A percentile compares a stretch with the other conserved stretches of the same genome.
These are phyloP conservation scores for Pythium guiyangense DNA, from an alignment of 352 stramenopile genomes.

Conservation along the genomic window DNA sequence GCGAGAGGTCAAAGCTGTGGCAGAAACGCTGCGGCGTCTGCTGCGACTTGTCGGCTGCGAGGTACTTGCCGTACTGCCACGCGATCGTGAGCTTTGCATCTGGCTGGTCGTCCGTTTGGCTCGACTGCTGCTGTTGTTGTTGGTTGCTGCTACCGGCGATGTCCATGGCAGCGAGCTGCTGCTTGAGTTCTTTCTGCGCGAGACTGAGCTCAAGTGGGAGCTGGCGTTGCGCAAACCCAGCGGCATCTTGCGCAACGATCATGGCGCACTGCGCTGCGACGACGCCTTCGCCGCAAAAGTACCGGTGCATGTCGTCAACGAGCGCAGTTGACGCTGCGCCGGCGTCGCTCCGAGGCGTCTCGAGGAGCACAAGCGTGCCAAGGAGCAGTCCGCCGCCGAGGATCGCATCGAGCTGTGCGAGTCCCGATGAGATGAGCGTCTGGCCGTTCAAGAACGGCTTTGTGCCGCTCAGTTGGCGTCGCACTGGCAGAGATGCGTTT, in stretches of 20 bases:
- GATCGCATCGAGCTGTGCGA: constrained; percentile 46
- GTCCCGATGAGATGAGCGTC: constrained; percentile 46
- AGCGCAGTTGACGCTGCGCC: constrained; percentile 20
- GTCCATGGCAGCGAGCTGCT: constrained; percentile 27
- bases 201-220: constrained; percentile 63
- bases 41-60: constrained; percentile 4
- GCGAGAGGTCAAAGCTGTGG: constrained; percentile 72
- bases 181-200: constrained; percentile 61
- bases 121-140: constrained; percentile 3
- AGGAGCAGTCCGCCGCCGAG: constrained; percentile 55
- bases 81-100: constrained; percentile 46
- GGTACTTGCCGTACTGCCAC: constrained; percentile 78
- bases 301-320: constrained; percentile 51
- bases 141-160: not conserved
- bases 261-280: constrained; percentile 33
- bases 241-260: constrained; percentile 33
- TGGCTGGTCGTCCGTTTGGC: not conserved
- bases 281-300: constrained; percentile 59
- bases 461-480: constrained; percentile 24
- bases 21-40: constrained; percentile 39
- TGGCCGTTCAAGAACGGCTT: constrained; percentile 73
- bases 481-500: not conserved
- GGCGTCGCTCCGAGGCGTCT: constrained; percentile 23
- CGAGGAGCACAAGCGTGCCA: constrained; percentile 42
- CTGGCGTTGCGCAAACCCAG: constrained; percentile 28